Evolutionary conservation across 228 moss, liverwort and hornwort genomes (phyloP).

Genomic region (Sphagnum magellanicum): DNA sequence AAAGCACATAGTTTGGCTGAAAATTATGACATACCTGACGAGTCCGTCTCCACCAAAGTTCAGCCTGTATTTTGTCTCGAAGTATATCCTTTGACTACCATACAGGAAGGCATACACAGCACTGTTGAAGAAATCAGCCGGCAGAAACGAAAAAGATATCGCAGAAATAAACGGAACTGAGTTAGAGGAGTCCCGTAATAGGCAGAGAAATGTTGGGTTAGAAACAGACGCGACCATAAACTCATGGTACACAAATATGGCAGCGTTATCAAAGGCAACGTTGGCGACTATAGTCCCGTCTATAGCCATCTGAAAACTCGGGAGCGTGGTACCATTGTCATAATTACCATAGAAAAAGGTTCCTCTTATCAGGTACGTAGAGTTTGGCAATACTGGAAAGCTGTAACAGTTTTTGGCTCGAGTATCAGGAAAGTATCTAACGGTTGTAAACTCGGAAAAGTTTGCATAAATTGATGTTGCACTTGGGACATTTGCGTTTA

Average conservation of each 20-base stretch:
- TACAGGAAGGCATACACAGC: too few relatives aligned
- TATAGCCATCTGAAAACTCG: slow-evolving; percentile 25
- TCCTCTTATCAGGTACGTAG: slow-evolving; percentile 24
- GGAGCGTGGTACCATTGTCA: slow-evolving; percentile 13
- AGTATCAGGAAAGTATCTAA: slow-evolving; percentile 33
- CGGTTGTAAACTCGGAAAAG: slow-evolving; percentile 12
- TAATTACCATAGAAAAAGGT: slow-evolving; percentile 29
- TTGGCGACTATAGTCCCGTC: slow-evolving; percentile 12
- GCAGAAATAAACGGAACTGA: slow-evolving; percentile 41
- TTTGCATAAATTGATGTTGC: background rate
- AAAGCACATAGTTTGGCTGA: too few relatives aligned
- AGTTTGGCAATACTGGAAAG: slow-evolving; percentile 11
- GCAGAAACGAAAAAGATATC: slow-evolving; percentile 11
- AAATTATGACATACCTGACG: too few relatives aligned
- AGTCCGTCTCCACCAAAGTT: too few relatives aligned
- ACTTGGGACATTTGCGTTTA: slow-evolving; percentile 1
- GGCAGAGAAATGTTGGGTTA: slow-evolving; percentile 26
- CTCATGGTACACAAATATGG: slow-evolving; percentile 18
- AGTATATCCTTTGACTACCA: too few relatives aligned
- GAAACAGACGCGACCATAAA: slow-evolving; percentile 8
- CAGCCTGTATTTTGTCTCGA: too few relatives aligned
- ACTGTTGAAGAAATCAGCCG: too few relatives aligned
- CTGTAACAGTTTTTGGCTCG: slow-evolving; percentile 35
- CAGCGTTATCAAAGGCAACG: background rate
- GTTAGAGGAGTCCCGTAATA: slow-evolving; percentile 5